Conservation (phyloP, 140 eudicot genomes). For the Senecio squalidus region DNA sequence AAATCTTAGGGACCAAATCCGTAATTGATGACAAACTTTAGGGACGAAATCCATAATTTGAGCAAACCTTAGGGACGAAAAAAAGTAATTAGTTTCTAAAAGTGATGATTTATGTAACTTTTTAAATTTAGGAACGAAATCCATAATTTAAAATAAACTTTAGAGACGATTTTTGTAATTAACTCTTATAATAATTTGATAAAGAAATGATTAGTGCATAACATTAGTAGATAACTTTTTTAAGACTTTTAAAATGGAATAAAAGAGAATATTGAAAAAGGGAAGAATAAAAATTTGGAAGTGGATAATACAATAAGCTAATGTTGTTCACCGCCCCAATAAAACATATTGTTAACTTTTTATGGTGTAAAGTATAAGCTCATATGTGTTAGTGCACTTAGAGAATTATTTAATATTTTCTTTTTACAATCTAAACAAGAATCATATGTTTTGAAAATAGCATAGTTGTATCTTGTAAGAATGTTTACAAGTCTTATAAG, state of each 20-base stretch:
- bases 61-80: too few relatives aligned
- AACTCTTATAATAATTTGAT: not conserved
- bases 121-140: too few relatives aligned
- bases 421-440: not conserved
- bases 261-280: slow-evolving; percentile 2
- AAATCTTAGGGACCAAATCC: too few relatives aligned
- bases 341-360: slow-evolving; percentile 13
- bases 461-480: too few relatives aligned
- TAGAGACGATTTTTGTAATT: too few relatives aligned
- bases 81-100: too few relatives aligned
- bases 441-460: not conserved
- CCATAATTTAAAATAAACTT: too few relatives aligned
- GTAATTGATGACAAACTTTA: too few relatives aligned
- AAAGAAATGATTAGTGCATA: not conserved
- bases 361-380: slow-evolving; percentile 28
- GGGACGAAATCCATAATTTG: too few relatives aligned
- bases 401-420: not conserved
- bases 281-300: slow-evolving; percentile 13
- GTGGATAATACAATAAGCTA: slow-evolving; percentile 24
- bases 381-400: not conserved
- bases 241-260: not conserved
- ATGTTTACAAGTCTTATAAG: too few relatives aligned
- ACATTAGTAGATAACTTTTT: not conserved
- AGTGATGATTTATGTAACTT: too few relatives aligned
- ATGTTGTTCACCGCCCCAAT: slow-evolving; percentile 31